These are phyloP conservation scores for Hebeloma cylindrosporum DNA, from an alignment of 768 basidiomycete genomes.

Conservation along the genomic window DNA sequence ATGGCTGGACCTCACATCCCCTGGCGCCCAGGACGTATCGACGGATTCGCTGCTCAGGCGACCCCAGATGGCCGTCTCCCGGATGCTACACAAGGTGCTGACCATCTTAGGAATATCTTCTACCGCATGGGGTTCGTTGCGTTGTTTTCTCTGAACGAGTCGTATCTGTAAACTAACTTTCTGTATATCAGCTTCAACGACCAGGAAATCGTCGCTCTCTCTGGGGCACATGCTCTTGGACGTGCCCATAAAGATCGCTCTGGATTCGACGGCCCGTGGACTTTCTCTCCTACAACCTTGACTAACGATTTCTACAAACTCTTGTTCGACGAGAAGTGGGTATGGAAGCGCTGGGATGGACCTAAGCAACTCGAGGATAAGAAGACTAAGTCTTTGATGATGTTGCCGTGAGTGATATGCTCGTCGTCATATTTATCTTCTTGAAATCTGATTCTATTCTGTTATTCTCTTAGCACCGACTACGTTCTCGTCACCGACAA, in stretches of 20 bases:
- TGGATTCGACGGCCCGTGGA: conserved; percentile 87
- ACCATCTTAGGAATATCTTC: conserved; percentile 88
- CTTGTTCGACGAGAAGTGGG: conserved; percentile 87
- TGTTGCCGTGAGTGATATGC: conserved; percentile 74
- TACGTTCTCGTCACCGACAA: conserved; percentile 89
- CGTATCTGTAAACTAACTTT: background rate
- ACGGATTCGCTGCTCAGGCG: conserved; percentile 71
- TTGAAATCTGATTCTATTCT: background rate
- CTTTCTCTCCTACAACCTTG: conserved; percentile 87
- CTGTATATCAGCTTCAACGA: conserved; percentile 73
- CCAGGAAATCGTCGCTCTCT: conserved; percentile 94
- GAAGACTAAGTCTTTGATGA: conserved; percentile 87
- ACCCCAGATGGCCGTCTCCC: conserved; percentile 91
- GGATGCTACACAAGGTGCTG: conserved; percentile 78
- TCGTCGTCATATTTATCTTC: background rate
- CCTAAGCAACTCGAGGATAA: conserved; percentile 95
- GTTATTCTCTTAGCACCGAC: conserved; percentile 60
- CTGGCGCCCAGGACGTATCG: conserved; percentile 92
- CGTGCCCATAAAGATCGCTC: conserved; percentile 87
- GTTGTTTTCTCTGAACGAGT: background rate
- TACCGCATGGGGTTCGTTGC: conserved; percentile 75
- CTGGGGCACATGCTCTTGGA: conserved; percentile 93
- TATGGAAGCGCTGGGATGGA: conserved; percentile 95
- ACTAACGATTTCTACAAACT: conserved; percentile 88
- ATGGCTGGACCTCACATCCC: conserved; percentile 90